Evolutionary conservation across 2,329 filamentous ascomycete species (phyloP), one percentile per base, ranked within the genome.

Genomic region (Claviceps paspali): DNA sequence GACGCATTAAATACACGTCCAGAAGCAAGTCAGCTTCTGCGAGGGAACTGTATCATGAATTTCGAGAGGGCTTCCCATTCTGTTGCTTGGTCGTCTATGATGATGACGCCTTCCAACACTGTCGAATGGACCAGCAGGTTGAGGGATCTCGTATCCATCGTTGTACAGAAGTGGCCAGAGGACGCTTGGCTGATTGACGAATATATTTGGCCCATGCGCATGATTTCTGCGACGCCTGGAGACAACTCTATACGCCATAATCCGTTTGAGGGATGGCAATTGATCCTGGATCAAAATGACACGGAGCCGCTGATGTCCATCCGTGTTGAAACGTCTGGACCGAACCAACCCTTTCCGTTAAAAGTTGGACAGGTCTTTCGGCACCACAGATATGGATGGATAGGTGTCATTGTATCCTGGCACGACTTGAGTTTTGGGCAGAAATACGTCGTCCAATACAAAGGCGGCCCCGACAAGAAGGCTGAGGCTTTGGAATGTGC

Each of bases 351-450:
- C 4, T 49, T 56, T 22, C 47, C 53, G 2, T 88, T 75, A 54
- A 73, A 67, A 35, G 71, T 94, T 34, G 91, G 91, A 1, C 81
- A 92, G 48, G 70, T 94, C 6, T 93, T 96, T 53, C 70, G 69
- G 33, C 91, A 98, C 58, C 75, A 68, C 43, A 72, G 86, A 32
- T 94, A 91, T 53, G 64, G 70, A 15, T 94, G 88, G 54, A 64
- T 78, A 34, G 87, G 80, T 14, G 71, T 92, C 19, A 82, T 98
- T 41, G 83, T 81, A 11, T 87, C 87, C n/a, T 98, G 88, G 87
- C 78, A 82, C 35, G 60, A 65, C 52, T n/a, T n/a, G n/a, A n/a
- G n/a, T n/a, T n/a, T n/a, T n/a, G n/a, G n/a, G n/a, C n/a, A n/a
- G n/a, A n/a, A n/a, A n/a, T n/a, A n/a, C n/a, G n/a, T n/a, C n/a